These are phyloP conservation scores for Westerdykella aurantiaca DNA, from an alignment of 2,329 filamentous ascomycete species.

Conservation along the genomic window DNA sequence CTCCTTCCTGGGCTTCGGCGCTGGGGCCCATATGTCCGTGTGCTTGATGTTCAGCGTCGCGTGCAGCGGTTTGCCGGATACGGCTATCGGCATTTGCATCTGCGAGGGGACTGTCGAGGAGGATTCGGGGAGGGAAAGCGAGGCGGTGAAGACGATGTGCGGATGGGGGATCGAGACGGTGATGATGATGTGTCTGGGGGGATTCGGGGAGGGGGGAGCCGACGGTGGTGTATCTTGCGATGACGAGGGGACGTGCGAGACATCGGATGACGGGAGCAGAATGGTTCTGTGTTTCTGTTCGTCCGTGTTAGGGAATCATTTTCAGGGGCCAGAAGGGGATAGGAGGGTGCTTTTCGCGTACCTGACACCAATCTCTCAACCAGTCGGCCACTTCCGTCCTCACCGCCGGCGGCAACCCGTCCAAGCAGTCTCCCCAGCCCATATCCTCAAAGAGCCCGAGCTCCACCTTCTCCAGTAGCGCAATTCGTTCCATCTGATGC, in stretches of 20 bases:
- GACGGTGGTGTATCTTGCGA: slow-evolving; percentile 3
- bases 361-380: slow-evolving; percentile 54
- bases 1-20: slow-evolving; percentile 20
- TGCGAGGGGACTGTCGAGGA: slow-evolving; percentile 30
- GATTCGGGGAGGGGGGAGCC: slow-evolving; percentile 28
- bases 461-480: slow-evolving; percentile 49
- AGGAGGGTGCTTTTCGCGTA: slow-evolving; percentile 21
- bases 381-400: slow-evolving; percentile 45
- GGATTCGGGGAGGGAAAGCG: slow-evolving; percentile 45
- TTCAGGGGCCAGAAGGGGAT: not conserved
- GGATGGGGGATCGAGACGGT: slow-evolving; percentile 84
- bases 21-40: slow-evolving; percentile 49
- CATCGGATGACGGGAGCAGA: slow-evolving; percentile 12
- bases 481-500: slow-evolving; percentile 49
- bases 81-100: slow-evolving; percentile 29
- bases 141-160: slow-evolving; percentile 74
- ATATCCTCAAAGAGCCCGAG: slow-evolving; percentile 48
- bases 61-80: slow-evolving; percentile 59
- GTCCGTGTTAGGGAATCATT: slow-evolving; percentile 9
- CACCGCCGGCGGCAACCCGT: slow-evolving; percentile 43
- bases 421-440: slow-evolving; percentile 50
- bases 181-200: slow-evolving; percentile 66
- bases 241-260: not conserved
- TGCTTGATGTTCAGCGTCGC: slow-evolving; percentile 55
- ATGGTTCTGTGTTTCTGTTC: slow-evolving; percentile 22